Evolutionary conservation across 192 early-diverging fungal genomes (phyloP).

Genomic region (Coemansia sp.): DNA sequence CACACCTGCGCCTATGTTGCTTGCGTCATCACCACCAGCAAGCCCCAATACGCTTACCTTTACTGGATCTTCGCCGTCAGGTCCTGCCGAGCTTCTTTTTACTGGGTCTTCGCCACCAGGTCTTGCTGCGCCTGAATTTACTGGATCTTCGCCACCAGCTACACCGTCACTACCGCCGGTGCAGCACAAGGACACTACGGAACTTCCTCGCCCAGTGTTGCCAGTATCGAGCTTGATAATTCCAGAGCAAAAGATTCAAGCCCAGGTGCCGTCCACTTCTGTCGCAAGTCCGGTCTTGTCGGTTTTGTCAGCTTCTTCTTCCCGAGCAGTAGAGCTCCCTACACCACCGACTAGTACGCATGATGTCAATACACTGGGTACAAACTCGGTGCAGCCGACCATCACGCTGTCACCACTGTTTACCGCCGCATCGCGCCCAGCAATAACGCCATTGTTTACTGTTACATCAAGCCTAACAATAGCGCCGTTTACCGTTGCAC

Average conservation of each 20-base stretch:
- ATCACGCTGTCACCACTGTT: not conserved
- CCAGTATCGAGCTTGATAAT: not conserved
- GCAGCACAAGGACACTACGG: not conserved
- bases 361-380: not conserved
- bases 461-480: not conserved
- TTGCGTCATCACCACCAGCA: not conserved
- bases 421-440: not conserved
- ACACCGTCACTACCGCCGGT: not conserved
- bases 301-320: not conserved
- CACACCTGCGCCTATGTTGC: not conserved
- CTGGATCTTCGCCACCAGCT: slow-evolving; percentile 1
- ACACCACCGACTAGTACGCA: not conserved
- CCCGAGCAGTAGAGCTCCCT: not conserved
- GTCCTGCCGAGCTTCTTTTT: not conserved
- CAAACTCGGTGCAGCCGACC: not conserved
- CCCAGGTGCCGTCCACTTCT: not conserved
- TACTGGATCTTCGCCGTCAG: not conserved
- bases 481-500: not conserved
- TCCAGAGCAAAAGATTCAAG: not conserved
- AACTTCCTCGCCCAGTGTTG: not conserved
- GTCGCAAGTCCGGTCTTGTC: not conserved
- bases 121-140: slow-evolving; percentile 6
- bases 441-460: too few relatives aligned
- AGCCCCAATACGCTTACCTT: not conserved
- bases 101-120: not conserved